Conservation (phyloP, 306 rosid genomes). For the Pyrus pyrifolia region DNA sequence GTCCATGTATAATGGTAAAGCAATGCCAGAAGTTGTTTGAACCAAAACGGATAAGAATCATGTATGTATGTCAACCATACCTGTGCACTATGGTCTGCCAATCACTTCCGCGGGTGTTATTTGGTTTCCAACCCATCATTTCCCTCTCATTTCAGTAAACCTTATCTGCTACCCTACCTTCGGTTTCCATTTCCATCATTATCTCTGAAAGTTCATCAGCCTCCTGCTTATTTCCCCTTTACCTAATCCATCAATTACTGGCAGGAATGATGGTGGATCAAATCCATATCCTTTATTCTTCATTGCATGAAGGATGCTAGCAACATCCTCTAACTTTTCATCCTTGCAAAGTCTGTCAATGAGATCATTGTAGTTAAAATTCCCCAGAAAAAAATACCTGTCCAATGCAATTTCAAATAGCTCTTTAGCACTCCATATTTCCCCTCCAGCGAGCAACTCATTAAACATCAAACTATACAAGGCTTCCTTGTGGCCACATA, state of each 20-base stretch:
- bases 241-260: constrained; percentile 75
- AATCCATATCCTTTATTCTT: constrained; percentile 55
- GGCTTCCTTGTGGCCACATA: constrained; percentile 71
- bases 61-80: constrained; percentile 29
- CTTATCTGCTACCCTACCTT: constrained; percentile 35
- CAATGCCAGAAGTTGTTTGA: not conserved
- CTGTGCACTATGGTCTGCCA: constrained; percentile 80
- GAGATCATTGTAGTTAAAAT: constrained; percentile 64
- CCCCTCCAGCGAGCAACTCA: constrained; percentile 61
- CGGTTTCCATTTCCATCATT: constrained; percentile 76
- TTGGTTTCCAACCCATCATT: constrained; percentile 26
- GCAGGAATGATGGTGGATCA: constrained; percentile 70
- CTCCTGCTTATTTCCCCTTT: constrained; percentile 62
- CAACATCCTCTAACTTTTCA: constrained; percentile 69
- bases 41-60: not conserved
- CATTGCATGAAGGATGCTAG: constrained; percentile 48
- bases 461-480: constrained; percentile 80
- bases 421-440: constrained; percentile 54
- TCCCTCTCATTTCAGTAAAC: constrained; percentile 25
- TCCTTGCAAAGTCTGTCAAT: constrained; percentile 64
- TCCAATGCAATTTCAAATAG: constrained; percentile 67
- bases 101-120: constrained; percentile 33
- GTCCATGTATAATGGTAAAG: not conserved
- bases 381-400: constrained; percentile 44
- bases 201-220: constrained; percentile 66